A percentile compares a stretch with the other conserved stretches of the same genome.
These are phyloP conservation scores for Dothideomycetes sp. DNA, from an alignment of 2,329 filamentous ascomycete species.

Conservation along the genomic window DNA sequence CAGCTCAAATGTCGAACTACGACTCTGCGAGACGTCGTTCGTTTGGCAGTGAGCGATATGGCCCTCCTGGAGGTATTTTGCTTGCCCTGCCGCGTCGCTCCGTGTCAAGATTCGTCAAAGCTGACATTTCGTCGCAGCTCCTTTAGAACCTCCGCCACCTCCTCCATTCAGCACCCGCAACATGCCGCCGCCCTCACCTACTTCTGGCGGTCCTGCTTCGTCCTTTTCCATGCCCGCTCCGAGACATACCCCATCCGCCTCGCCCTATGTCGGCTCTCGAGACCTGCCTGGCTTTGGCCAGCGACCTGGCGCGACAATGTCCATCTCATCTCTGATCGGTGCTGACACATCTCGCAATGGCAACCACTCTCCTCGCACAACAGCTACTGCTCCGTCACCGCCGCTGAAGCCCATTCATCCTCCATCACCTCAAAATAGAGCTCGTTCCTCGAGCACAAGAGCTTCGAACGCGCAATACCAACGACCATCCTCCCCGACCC, in stretches of 20 bases:
- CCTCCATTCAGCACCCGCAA: constrained; percentile 35
- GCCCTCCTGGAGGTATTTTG: constrained; percentile 5
- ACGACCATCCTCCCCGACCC: constrained; percentile 20
- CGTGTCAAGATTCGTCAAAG: background rate
- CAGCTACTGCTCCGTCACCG: constrained; percentile 21
- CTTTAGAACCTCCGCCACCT: constrained; percentile 22
- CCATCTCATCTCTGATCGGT: constrained; percentile 64
- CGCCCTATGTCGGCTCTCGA: constrained; percentile 40
- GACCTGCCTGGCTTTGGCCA: constrained; percentile 46
- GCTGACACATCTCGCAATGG: constrained; percentile 20
- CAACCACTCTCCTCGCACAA: constrained; percentile 25
- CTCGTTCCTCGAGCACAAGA: constrained; percentile 29
- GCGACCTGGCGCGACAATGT: constrained; percentile 58
- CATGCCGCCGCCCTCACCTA: constrained; percentile 43
- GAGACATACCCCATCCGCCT: constrained; percentile 36
- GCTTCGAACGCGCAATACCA: constrained; percentile 21
- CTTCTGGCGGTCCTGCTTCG: constrained; percentile 32
- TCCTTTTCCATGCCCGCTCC: constrained; percentile 28
- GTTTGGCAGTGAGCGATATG: constrained; percentile 27
- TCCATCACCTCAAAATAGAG: constrained; percentile 36
- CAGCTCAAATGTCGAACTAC: constrained; percentile 30
- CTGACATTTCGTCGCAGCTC: constrained; percentile 18
- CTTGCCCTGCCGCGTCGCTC: background rate
- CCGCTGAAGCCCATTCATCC: constrained; percentile 37
- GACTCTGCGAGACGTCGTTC: constrained; percentile 36